phyloP scores from a whole-genome alignment of 2,329 filamentous ascomycete genomes.

The Cytospora leucostoma region DNA sequence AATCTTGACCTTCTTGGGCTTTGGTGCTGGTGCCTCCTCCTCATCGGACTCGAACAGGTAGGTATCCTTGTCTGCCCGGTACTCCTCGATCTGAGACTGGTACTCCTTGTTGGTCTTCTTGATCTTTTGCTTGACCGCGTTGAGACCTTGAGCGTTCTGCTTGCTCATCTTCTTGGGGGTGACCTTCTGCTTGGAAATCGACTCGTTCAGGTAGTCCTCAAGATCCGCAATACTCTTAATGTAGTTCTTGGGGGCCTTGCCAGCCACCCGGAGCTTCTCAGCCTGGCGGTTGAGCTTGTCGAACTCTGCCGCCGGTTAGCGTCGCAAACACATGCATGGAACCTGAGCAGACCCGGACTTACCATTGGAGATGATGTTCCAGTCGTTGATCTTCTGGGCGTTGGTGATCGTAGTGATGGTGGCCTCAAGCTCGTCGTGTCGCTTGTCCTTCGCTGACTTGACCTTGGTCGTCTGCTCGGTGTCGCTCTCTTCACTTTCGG shows the following conservation, averaged over 20 bases:
- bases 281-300: constrained; percentile 92
- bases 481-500: constrained; percentile 82
- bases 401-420: constrained; percentile 93
- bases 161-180: constrained; percentile 99
- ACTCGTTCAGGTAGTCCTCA: constrained; percentile 92
- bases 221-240: constrained; percentile 91
- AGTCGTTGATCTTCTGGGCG: constrained; percentile 95
- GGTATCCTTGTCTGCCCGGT: constrained; percentile 78
- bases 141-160: constrained; percentile 88
- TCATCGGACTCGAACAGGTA: constrained; percentile 81
- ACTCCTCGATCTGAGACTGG: constrained; percentile 82
- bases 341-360: constrained; percentile 40
- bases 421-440: constrained; percentile 87
- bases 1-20: constrained; percentile 53
- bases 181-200: constrained; percentile 92
- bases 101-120: constrained; percentile 99
- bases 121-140: constrained; percentile 96
- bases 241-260: constrained; percentile 85
- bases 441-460: constrained; percentile 98
- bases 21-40: constrained; percentile 64
- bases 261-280: constrained; percentile 72
- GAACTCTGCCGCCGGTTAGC: constrained; percentile 64
- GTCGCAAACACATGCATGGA: not conserved
- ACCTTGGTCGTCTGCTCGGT: constrained; percentile 84
- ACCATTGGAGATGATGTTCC: constrained; percentile 90